Base-by-base conservation (phyloP, 305 asterid species). In the Fraxinus platypoda region DNA sequence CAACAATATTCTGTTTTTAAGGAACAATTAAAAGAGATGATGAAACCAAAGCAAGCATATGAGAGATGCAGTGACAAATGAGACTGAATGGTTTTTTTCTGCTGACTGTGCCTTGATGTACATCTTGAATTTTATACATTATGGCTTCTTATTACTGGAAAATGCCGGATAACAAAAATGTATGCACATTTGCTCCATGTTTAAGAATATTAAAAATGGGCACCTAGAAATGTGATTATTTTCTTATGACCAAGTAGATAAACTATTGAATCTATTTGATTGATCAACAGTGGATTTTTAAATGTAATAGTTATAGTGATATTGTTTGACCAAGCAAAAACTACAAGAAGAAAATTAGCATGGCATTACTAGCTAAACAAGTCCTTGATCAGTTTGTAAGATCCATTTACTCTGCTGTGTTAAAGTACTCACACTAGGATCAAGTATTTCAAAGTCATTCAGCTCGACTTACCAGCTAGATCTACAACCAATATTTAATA, bases 1-100 rank as follows among this genome's bases (percentile, higher is more conserved):
- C 83, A 76, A 75, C 49, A 80, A 77, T 52, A 76, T 80, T 85
- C 77, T 77, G 87, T 59, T 74, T 1, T 78, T 19, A 82, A 73
- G 84, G 78, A 74, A 71, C 75, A 21, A 31, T 6, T 70, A 19
- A 59, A 46, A 80, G 54, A 71, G 79, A 76, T 79, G 41, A 80
- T 13, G 70, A 57, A 57, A 77, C 57, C 68, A 78, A 64, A 41
- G 80, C 30, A 66, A 59, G 74, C 37, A 59, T 13, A 77, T n/a
- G 31, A 71, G 35, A 81, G 78, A 70, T 46, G 80, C 75, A 79
- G 77, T 31, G 68, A 73, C 80, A 41, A 74, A n/a, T 82, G 37
- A 81, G 73, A 59, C 85, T 72, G 64, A 74, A 49, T 73, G 76
- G 12, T 41, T 80, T 71, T 11, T 6, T 31, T 7, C 76, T 30